Evolutionary conservation across 2,329 filamentous ascomycete genomes (phyloP).

Genomic region (Aspergillus intermedius): DNA sequence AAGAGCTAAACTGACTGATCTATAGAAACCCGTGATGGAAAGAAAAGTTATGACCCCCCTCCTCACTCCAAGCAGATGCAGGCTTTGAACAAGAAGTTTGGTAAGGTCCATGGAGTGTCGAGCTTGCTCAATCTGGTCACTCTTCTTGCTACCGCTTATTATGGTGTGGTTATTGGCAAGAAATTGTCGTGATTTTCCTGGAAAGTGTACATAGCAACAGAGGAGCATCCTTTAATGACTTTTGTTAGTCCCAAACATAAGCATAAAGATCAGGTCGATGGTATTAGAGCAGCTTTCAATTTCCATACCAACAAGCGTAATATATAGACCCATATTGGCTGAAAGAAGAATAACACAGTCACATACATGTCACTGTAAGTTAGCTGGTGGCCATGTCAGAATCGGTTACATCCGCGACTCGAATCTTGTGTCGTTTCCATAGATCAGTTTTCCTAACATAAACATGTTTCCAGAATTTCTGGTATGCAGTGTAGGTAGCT

Average conservation of each 20-base stretch:
- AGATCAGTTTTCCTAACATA: no score
- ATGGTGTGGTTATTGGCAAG: conserved; percentile 68
- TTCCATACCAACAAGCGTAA: no score
- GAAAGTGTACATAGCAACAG: background rate
- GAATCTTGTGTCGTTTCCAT: no score
- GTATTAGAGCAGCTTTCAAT: no score
- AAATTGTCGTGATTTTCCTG: conserved; percentile 28
- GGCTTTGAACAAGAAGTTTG: conserved; percentile 70
- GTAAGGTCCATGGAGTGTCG: conserved; percentile 71
- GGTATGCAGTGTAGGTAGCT: no score
- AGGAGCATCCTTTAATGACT: background rate
- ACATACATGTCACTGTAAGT: no score
- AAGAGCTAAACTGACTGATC: conserved; percentile 4
- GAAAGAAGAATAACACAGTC: no score
- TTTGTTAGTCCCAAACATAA: background rate
- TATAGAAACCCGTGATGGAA: conserved; percentile 75
- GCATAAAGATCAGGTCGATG: background rate
- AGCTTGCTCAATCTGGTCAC: conserved; percentile 70
- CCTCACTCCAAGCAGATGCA: conserved; percentile 83
- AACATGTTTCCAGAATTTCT: no score
- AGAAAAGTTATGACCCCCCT: conserved; percentile 71
- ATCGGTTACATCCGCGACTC: no score
- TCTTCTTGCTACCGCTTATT: conserved; percentile 63
- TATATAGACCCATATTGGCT: no score
- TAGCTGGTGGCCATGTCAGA: no score